These are phyloP conservation scores for Jamesozyma hellenica DNA, from an alignment of 805 yeast species.

Conservation along the genomic window DNA sequence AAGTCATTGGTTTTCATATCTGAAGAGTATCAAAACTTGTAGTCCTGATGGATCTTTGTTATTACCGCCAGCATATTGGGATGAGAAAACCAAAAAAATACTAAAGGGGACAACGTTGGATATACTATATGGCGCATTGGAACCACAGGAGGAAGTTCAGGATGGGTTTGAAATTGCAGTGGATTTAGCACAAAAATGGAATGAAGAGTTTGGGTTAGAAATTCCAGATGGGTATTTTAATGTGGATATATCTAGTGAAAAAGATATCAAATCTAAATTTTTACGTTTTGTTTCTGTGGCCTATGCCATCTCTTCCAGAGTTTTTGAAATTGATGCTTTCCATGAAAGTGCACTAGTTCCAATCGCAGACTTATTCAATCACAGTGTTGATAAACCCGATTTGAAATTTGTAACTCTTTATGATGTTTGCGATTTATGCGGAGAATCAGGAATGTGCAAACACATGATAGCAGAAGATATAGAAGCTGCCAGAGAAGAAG, in stretches of 20 bases:
- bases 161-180: constrained; percentile 32
- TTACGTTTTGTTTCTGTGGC: constrained; percentile 46
- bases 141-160: constrained; percentile 29
- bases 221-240: constrained; percentile 27
- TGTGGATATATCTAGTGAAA: constrained; percentile 17
- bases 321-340: constrained; percentile 69
- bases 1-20: constrained; percentile 76
- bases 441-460: constrained; percentile 35
- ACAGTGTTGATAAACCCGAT: constrained; percentile 44
- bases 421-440: constrained; percentile 46
- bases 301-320: constrained; percentile 61
- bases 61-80: constrained; percentile 63
- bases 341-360: constrained; percentile 77
- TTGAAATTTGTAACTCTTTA: constrained; percentile 55
- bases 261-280: constrained; percentile 25
- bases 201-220: constrained; percentile 14
- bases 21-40: constrained; percentile 40
- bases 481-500: constrained; percentile 4
- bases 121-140: constrained; percentile 38
- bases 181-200: constrained; percentile 29
- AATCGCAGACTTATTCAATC: constrained; percentile 85
- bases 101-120: constrained; percentile 53
- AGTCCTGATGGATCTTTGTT: constrained; percentile 27
- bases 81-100: constrained; percentile 34
- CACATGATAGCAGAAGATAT: constrained; percentile 27